Base-by-base conservation (phyloP, 768 basidiomycete species). In the Mycena maculata region DNA sequence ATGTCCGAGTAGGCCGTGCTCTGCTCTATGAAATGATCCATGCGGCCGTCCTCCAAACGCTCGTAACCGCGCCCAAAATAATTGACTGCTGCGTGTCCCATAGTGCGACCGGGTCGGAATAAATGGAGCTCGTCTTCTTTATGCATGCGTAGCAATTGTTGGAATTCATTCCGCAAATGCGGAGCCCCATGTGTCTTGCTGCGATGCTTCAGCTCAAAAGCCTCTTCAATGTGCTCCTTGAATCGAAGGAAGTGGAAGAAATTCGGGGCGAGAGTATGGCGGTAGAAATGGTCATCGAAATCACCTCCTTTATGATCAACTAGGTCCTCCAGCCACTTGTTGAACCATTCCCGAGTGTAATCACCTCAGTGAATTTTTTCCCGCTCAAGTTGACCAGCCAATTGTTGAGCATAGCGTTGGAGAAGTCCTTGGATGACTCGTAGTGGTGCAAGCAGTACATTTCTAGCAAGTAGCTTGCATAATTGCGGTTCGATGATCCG, bases 311-410 rank as follows among this genome's bases (percentile, higher is more conserved):
- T 41, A 22, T 56, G 49, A 18, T 55, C 52, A 10, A 63, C 52
- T 53, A 68, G 48, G 20, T 63, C 60, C 33, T 68, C 66, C 6
- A 68, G 54, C 56, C 59, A 60, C 16, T 58, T 59, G 58, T 74
- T 74, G 47, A 63, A 64, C 48, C 67, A 58, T 44, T 74, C 73
- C 16, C 47, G 57, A 11, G 20, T 7, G 4, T 1, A 59, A 18
- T 59, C 57, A 44, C 27, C 22, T 59, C 57, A 18, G 22, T 18
- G 20, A 23, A 59, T 20, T 36, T 36, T 13, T 54, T n/a, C 2
- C 65, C 65, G 18, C 20, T 52, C 20, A 44, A 12, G 45, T 75
- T 75, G 38, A 75, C 66, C 2, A 76, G 71, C 22, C 27, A 48
- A 45, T 65, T 70, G 22, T 63, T 56, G 23, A 69, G 53, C 18